These are phyloP conservation scores for Warburgia ugandensis DNA, from an alignment of 164 flowering plant species.

Conservation along the genomic window DNA sequence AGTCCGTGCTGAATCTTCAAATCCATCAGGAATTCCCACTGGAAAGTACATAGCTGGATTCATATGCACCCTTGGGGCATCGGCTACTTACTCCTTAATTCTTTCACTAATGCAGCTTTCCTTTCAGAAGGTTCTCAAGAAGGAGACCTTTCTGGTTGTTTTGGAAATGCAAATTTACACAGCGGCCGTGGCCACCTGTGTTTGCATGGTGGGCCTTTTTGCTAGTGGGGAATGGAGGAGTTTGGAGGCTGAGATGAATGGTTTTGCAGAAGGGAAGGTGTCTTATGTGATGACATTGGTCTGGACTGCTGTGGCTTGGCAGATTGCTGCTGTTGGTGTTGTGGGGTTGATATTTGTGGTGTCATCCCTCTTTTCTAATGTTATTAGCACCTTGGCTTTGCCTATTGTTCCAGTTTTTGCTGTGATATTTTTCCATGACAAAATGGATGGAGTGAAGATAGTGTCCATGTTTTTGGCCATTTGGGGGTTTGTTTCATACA, in stretches of 20 bases:
- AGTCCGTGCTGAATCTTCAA: constrained; percentile 8
- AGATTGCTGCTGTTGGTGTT: constrained; percentile 19
- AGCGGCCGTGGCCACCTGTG: constrained; percentile 23
- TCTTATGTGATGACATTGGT: constrained; percentile 25
- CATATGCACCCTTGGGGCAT: constrained; percentile 26
- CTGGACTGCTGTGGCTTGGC: constrained; percentile 23
- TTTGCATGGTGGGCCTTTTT: constrained; percentile 26
- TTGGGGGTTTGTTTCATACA: constrained; percentile 24
- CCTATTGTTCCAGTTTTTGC: constrained; percentile 22
- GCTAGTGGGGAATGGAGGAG: constrained; percentile 34
- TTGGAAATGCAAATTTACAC: constrained; percentile 29
- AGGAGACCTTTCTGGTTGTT: constrained; percentile 22
- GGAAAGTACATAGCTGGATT: constrained; percentile 17
- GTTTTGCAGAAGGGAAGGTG: constrained; percentile 12
- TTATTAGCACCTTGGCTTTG: constrained; percentile 22
- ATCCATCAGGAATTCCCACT: constrained; percentile 8
- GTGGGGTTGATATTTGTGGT: constrained; percentile 22
- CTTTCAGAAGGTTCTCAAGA: constrained; percentile 19
- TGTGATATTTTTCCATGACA: constrained; percentile 24
- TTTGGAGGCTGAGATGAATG: constrained; percentile 19
- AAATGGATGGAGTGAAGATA: constrained; percentile 30
- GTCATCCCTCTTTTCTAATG: constrained; percentile 27
- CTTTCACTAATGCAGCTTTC: constrained; percentile 28
- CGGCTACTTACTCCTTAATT: constrained; percentile 16
- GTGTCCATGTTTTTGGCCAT: constrained; percentile 22